Percentiles rank a stretch among this genome's conserved stretches.
phyloP scores from a whole-genome alignment of 2,329 filamentous ascomycete genomes.

The Zelopaecilomyces penicillatus region DNA sequence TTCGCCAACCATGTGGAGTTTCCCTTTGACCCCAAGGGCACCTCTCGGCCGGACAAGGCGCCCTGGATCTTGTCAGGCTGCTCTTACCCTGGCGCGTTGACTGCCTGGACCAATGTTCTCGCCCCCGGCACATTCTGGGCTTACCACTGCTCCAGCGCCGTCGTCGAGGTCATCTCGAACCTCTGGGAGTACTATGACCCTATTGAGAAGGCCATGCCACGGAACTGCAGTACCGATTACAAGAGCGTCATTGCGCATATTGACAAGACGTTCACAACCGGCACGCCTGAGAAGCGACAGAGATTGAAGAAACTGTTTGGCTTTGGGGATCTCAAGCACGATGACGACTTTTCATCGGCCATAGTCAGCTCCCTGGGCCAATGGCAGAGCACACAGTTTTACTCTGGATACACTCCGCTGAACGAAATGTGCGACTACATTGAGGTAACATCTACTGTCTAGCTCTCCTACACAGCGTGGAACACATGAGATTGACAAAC shows the following conservation, averaged over 20 bases:
- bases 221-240: conserved; percentile 54
- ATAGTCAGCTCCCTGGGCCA: conserved; percentile 16
- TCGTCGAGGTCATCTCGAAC: conserved; percentile 65
- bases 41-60: conserved; percentile 54
- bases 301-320: conserved; percentile 40
- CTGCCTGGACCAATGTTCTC: conserved; percentile 60
- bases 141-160: conserved; percentile 67
- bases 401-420: conserved; percentile 24
- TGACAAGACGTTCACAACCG: conserved; percentile 36
- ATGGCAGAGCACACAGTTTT: conserved; percentile 30
- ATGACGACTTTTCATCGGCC: conserved; percentile 41
- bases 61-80: conserved; percentile 72
- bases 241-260: conserved; percentile 42
- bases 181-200: conserved; percentile 53
- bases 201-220: conserved; percentile 35
- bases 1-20: conserved; percentile 66
- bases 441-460: conserved; percentile 4
- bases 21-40: conserved; percentile 52
- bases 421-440: conserved; percentile 28
- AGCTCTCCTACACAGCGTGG: too few relatives aligned
- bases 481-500: too few relatives aligned
- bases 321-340: conserved; percentile 29
- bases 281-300: conserved; percentile 20
- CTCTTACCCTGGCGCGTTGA: conserved; percentile 69
- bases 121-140: conserved; percentile 72